Percentiles rank a stretch among this genome's conserved stretches.
phyloP scores from a whole-genome alignment of 768 basidiomycete species.

The Termitomyces heimii region DNA sequence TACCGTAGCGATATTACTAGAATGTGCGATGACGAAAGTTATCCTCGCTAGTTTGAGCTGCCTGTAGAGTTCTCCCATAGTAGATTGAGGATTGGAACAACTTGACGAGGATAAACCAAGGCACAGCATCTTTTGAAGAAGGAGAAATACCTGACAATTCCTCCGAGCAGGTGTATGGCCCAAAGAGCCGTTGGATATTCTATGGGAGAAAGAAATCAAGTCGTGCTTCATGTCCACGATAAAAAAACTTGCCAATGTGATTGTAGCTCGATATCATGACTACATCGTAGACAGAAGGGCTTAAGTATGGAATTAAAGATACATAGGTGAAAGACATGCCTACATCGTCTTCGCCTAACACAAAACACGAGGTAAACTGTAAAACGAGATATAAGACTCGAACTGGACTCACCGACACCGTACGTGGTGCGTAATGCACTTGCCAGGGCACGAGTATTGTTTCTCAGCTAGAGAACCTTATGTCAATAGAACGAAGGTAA shows the following conservation, averaged over 20 bases:
- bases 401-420: conserved; percentile 16
- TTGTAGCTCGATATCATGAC: conserved; percentile 52
- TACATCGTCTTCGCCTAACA: conserved; percentile 40
- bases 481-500: conserved; percentile 1
- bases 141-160: conserved; percentile 39
- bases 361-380: neutral
- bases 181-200: conserved; percentile 45
- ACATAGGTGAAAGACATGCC: conserved; percentile 29
- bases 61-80: conserved; percentile 44
- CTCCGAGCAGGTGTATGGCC: conserved; percentile 47
- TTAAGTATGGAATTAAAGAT: neutral
- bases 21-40: conserved; percentile 38
- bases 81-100: conserved; percentile 50
- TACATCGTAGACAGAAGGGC: conserved; percentile 13
- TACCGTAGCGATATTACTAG: conserved; percentile 28
- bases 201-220: conserved; percentile 8
- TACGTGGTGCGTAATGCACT: conserved; percentile 26
- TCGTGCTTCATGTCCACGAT: neutral
- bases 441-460: conserved; percentile 30
- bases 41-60: conserved; percentile 41
- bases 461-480: conserved; percentile 16
- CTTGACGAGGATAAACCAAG: conserved; percentile 20
- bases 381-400: neutral
- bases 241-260: conserved; percentile 33
- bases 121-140: neutral